A percentile compares a stretch with the other conserved stretches of the same genome.
These are phyloP conservation scores for Teratosphaeria gauchensis DNA, from an alignment of 2,329 filamentous ascomycete species.

Conservation along the genomic window DNA sequence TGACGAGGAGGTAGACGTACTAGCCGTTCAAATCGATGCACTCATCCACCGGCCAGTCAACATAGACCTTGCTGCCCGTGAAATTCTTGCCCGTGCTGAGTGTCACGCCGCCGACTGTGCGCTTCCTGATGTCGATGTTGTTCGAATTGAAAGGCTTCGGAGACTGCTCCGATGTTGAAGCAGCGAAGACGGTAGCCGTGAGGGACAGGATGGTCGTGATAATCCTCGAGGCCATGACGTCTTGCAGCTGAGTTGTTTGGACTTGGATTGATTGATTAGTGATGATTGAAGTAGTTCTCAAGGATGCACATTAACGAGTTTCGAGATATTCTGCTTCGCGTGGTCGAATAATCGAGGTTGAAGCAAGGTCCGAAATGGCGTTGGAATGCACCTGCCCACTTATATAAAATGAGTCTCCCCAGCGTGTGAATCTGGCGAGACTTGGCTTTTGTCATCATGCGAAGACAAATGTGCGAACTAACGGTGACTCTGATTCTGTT, in stretches of 20 bases:
- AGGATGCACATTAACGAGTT: too few species aligned
- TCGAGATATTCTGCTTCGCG: not conserved
- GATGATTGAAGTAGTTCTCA: not conserved
- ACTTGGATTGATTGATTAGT: not conserved
- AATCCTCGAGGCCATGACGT: not conserved
- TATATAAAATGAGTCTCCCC: not conserved
- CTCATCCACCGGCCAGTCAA: constrained; percentile 14
- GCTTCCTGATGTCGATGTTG: not conserved
- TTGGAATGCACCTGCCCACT: not conserved
- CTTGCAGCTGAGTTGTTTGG: too few species aligned
- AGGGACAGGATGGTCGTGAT: not conserved
- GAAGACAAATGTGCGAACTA: too few species aligned
- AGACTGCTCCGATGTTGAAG: not conserved
- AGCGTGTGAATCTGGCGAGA: too few species aligned
- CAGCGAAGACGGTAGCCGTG: not conserved
- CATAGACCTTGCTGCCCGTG: constrained; percentile 15
- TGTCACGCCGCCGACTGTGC: constrained; percentile 20
- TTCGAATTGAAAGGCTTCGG: not conserved
- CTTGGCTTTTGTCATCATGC: too few species aligned
- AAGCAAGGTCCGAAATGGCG: not conserved
- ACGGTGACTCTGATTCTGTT: too few species aligned
- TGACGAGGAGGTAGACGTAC: constrained; percentile 9
- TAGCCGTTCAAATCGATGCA: constrained; percentile 20
- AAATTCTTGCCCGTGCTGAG: constrained; percentile 17
- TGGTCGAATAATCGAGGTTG: not conserved